Base-by-base conservation (phyloP, 1,139 yeast species). In the Hyphopichia pseudoburtonii region DNA sequence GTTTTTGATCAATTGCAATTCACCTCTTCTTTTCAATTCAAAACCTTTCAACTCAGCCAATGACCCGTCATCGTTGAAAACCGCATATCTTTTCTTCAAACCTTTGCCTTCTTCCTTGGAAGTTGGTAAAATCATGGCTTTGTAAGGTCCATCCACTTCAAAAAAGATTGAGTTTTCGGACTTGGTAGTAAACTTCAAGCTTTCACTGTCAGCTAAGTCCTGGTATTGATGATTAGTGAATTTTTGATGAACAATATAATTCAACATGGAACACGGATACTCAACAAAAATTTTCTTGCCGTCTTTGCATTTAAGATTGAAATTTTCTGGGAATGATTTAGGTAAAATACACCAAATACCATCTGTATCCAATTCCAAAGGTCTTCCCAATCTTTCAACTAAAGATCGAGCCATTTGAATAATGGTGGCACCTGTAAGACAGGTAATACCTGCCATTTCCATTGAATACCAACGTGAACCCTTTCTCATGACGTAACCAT, bases 281-380 rank as follows among this genome's bases (percentile, higher is more conserved):
- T 96, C 94, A 37, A 90, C 70, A 35, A 78, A 74, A 7, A 88
- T 63, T 40, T 77, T 81, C 54, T 87, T 87, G 4, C 97, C 98
- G 52, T 84, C 82, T 46, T 80, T 78, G 47, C 86, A 61, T 44
- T 78, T 75, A 54, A 94, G 79, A 19, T 72, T 71, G 57, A 74
- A 89, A 48, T 89, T 86, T 53, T 92, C 98, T 0, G 99, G 99
- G 56, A 94, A 94, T 1, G 96, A 78, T 33, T 78, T 75, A 1
- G 99, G 98, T 35, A 94, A 67, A 47, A 90, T 92, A 76, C 99
- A 94, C 99, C 99, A 94, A 56, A 94, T 94, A 70, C 99, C 99
- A 73, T 94, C 99, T 0, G 99, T 94, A 62, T 94, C 99, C 46
- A 94, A 75, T 57, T 94, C 99, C 45, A 94, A 69, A 0, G 98